Base-by-base conservation (phyloP, 2,329 filamentous ascomycete species). In the Fusarium staphyleae region DNA sequence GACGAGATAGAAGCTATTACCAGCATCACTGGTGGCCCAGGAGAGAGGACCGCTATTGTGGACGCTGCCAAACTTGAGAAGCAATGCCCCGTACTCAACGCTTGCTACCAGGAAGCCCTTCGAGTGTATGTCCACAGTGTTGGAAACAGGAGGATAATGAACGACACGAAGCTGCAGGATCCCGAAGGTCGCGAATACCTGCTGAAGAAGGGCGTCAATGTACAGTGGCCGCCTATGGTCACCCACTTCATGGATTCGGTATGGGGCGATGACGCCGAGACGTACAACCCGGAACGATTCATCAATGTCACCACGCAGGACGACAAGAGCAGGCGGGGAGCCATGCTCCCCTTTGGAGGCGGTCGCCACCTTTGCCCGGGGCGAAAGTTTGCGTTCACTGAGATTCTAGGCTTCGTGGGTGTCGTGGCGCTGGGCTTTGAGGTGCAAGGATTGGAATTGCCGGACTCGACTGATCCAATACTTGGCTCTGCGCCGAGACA, bases 71-170 rank as follows among this genome's bases (percentile, higher is more conserved):
- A 59, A 2, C 62, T 81, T 6, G 71, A 74, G 35, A 65, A 73
- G 7, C 41, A 62, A 1, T 79, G 75, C 48, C 75, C 76, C 0
- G 66, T 79, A 3, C 62, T 82, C 14, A 66, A 74, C 19, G 74
- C 75, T 7, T 70, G 70, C 7, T 79, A 75, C 56, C 74, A 75
- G 36, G 80, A 82, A 60, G 71, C 69, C 1, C 63, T 81, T 26
- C 74, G 79, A 13, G 35, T 78, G 1, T 69, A 69, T 32, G 69
- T 75, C 9, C 71, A 73, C 6, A 66, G 70, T 13, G 62, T 73
- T 3, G 73, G 72, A 6, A 74, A 70, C 14, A 72, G 79, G 15
- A 61, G 69, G 4, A 74, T 79, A 3, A 63, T 72, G 36, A 57
- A 70, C 16, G 78, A 81, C 40, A 77, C 75, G 1, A 62, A 48